phyloP scores from a whole-genome alignment of 768 basidiomycete species.

The Lactarius hengduanensis region DNA sequence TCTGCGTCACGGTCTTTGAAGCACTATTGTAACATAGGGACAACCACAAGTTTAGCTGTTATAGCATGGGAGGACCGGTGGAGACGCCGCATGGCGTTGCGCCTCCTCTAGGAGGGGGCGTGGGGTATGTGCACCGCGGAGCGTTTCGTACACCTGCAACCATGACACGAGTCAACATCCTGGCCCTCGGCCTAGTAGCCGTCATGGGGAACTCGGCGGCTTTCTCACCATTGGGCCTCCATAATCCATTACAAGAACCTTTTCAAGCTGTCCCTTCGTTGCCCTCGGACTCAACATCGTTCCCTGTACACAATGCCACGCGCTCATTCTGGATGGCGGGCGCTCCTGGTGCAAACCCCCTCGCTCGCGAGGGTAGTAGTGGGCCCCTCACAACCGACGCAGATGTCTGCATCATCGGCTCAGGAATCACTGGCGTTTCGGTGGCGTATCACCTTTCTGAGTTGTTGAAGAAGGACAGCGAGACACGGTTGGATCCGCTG shows the following conservation, averaged over 20 bases:
- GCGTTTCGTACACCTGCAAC: background rate
- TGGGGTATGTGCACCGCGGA: background rate
- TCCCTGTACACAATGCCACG: slow-evolving; percentile 64
- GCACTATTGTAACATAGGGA: background rate
- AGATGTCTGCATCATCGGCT: slow-evolving; percentile 77
- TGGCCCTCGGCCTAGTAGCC: background rate
- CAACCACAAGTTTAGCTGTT: background rate
- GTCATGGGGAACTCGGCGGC: background rate
- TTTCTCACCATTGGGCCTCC: background rate
- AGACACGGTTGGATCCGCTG: slow-evolving; percentile 32
- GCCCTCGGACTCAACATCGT: slow-evolving; percentile 27
- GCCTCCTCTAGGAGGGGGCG: background rate
- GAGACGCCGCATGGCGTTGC: background rate
- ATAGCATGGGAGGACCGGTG: background rate
- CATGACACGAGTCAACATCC: slow-evolving; percentile 9
- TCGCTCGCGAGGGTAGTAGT: slow-evolving; percentile 63
- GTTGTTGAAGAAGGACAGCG: slow-evolving; percentile 16
- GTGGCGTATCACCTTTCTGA: slow-evolving; percentile 70
- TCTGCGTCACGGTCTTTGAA: background rate
- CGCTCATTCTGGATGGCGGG: slow-evolving; percentile 71
- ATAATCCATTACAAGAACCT: slow-evolving; percentile 3
- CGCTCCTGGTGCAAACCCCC: slow-evolving; percentile 57
- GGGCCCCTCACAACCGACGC: slow-evolving; percentile 57
- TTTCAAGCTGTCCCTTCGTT: slow-evolving; percentile 1
- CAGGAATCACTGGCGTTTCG: slow-evolving; percentile 75